These are phyloP conservation scores for Candida ulmi DNA, from an alignment of 805 yeast genomes.

Conservation along the genomic window DNA sequence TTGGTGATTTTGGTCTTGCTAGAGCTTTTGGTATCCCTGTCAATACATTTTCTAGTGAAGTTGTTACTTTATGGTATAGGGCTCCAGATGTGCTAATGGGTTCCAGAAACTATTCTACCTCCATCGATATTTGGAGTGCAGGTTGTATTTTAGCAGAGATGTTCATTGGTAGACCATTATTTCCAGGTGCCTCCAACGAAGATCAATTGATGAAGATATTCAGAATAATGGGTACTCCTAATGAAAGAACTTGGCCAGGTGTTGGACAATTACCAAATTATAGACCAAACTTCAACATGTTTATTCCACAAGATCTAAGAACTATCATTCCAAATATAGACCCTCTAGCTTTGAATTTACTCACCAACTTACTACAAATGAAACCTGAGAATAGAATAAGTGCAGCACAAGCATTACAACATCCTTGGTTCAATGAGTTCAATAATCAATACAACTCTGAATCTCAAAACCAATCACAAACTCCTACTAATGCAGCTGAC, in stretches of 20 bases:
- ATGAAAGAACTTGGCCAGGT: constrained; percentile 97
- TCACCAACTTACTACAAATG: constrained; percentile 72
- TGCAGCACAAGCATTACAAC: constrained; percentile 86
- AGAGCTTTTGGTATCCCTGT: constrained; percentile 98
- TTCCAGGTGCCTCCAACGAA: constrained; percentile 94
- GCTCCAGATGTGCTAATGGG: constrained; percentile 97
- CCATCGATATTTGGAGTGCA: constrained; percentile 98
- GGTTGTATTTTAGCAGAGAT: constrained; percentile 98
- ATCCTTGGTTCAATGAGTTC: constrained; percentile 87
- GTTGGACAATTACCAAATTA: constrained; percentile 85
- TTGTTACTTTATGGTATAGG: constrained; percentile 95
- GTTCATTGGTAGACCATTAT: constrained; percentile 96
- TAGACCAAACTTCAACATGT: constrained; percentile 76
- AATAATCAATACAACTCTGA: constrained; percentile 24
- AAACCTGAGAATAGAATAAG: constrained; percentile 94
- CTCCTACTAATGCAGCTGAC: neutral
- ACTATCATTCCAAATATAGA: constrained; percentile 75
- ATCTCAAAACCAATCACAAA: neutral
- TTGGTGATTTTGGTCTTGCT: constrained; percentile 96
- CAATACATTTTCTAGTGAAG: constrained; percentile 95
- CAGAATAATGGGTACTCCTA: constrained; percentile 94
- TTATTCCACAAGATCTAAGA: constrained; percentile 83
- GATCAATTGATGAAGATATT: constrained; percentile 91
- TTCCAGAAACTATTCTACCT: constrained; percentile 90
- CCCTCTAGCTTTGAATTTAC: constrained; percentile 73